Evolutionary conservation across 78 protist genomes (phyloP), one percentile per base, ranked within the genome.

Genomic region (Dictyostelium intermedium): DNA sequence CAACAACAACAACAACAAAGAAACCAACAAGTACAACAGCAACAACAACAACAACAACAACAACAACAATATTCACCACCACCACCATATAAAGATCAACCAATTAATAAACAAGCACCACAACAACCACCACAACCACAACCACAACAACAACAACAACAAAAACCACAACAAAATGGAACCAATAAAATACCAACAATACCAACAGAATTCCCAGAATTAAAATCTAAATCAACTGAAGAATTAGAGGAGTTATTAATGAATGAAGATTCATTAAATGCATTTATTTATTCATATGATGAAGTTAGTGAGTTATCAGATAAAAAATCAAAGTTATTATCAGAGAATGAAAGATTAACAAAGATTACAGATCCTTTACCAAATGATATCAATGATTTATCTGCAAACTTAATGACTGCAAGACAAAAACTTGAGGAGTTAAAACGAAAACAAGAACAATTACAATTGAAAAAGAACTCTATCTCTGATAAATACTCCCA

Each of bases 181-280:
- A 20, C 20, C 25, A 69, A n/a, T n/a, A 82, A 82, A 82, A 78
- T 80, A 41, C 87, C 85, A 80, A 61, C 73, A 23, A 30, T 82
- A 34, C 86, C 94, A 63, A 45, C 41, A 5, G 56, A 45, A 63
- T 89, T 89, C 23, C 74, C 72, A 30, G 94, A 89, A 47, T 41
- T 87, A 37, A 83, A 89, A 35, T 41, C 61, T 18, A 89, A 89
- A 35, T 35, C 87, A 63, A 63, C 66, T 10, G 74, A 89, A 27
- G 94, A 89, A 69, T 56, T 89, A 11, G 82, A 70, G 25, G 86
- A 60, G 47, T 14, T 89, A 10, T n/a, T 89, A 10, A 34, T 20
- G 23, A 41, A 43, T 27, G 78, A 83, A 61, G 94, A 70, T 80
- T 50, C 76, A 23, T 13, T 89, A 10, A 72, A 89, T 30, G 69